These are phyloP conservation scores for Boeremia lycopersici DNA, from an alignment of 2,329 filamentous ascomycete genomes.

Conservation along the genomic window DNA sequence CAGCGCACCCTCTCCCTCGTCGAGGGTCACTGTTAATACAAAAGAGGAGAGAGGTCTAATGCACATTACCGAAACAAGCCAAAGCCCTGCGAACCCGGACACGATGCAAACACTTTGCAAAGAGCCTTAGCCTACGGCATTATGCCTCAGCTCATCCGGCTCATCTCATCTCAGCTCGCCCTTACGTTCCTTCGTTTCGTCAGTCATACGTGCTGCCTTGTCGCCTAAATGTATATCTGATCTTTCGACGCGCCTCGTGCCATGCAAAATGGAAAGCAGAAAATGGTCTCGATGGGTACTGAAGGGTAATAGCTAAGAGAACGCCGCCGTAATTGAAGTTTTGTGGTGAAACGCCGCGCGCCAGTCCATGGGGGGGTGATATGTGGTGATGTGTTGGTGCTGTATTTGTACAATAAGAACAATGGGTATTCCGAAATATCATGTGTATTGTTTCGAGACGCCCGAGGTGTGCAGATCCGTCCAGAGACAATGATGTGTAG, in stretches of 20 bases:
- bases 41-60: constrained; percentile 7
- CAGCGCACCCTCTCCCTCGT: too few species aligned
- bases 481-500: constrained; percentile 5
- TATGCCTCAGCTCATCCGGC: not conserved
- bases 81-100: not conserved
- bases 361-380: constrained; percentile 4
- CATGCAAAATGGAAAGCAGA: constrained; percentile 13
- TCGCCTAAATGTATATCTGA: not conserved
- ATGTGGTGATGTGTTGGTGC: constrained; percentile 9
- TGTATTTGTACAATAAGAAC: constrained; percentile 17
- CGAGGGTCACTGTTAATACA: not conserved
- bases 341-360: constrained; percentile 13
- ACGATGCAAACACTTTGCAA: constrained; percentile 8
- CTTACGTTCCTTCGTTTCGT: constrained; percentile 1
- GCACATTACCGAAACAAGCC: not conserved
- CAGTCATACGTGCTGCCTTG: constrained; percentile 1
- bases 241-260: constrained; percentile 6
- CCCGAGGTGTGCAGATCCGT: constrained; percentile 16
- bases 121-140: not conserved
- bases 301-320: not conserved
- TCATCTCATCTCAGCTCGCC: not conserved
- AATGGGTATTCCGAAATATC: constrained; percentile 12
- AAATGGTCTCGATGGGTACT: constrained; percentile 9
- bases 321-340: constrained; percentile 3
- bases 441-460: constrained; percentile 3